Conservation (phyloP, 2,329 filamentous ascomycete genomes). For the Hirsutella thompsonii region DNA sequence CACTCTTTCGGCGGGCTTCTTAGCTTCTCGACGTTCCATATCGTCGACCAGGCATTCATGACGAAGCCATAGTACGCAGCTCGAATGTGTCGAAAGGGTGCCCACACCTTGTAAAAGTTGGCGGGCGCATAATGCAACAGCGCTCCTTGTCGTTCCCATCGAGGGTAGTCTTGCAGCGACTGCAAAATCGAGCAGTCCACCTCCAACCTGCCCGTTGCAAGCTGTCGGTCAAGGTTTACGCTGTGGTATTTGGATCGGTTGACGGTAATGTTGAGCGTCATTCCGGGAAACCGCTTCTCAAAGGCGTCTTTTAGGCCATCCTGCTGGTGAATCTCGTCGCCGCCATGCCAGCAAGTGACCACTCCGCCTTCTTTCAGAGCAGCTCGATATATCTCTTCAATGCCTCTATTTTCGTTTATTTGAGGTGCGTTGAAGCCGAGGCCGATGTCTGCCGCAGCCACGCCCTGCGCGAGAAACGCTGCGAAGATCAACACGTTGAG, state of each 20-base stretch:
- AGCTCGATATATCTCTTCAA: slow-evolving; percentile 36
- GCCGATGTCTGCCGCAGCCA: neutral
- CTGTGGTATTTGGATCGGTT: slow-evolving; percentile 44
- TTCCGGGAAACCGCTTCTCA: slow-evolving; percentile 31
- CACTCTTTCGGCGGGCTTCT: neutral
- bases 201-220: slow-evolving; percentile 22
- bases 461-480: neutral
- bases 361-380: slow-evolving; percentile 32
- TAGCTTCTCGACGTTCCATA: slow-evolving; percentile 22
- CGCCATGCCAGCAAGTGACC: slow-evolving; percentile 32
- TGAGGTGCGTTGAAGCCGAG: neutral
- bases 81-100: slow-evolving; percentile 26
- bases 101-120: slow-evolving; percentile 28
- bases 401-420: neutral
- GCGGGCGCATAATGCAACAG: slow-evolving; percentile 35
- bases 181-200: slow-evolving; percentile 36
- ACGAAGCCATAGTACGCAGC: slow-evolving; percentile 28
- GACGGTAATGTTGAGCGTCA: slow-evolving; percentile 39
- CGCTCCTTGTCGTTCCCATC: slow-evolving; percentile 33
- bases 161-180: slow-evolving; percentile 23
- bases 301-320: slow-evolving; percentile 27
- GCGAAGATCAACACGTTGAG: neutral
- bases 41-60: slow-evolving; percentile 23
- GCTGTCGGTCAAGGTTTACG: slow-evolving; percentile 37
- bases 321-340: slow-evolving; percentile 29